Conservation (phyloP, 2,329 filamentous ascomycete species). For the Fusarium graminum region DNA sequence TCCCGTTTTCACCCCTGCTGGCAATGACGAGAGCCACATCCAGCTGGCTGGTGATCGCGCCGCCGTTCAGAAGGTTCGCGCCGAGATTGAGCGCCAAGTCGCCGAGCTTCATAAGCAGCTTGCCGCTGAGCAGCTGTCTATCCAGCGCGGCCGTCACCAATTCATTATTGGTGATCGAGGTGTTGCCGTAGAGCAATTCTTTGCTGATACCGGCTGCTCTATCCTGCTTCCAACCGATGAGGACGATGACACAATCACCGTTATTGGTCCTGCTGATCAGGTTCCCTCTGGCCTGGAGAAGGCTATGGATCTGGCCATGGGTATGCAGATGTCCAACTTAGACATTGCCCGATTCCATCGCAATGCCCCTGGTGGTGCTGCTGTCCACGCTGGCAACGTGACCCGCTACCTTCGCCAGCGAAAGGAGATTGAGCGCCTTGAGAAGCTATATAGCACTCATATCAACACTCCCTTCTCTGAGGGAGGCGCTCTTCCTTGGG, state of each 20-base stretch:
- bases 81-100: slow-evolving; percentile 83
- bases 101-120: slow-evolving; percentile 82
- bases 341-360: slow-evolving; percentile 86
- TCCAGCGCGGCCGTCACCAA: slow-evolving; percentile 89
- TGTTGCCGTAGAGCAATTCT: slow-evolving; percentile 85
- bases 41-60: slow-evolving; percentile 86
- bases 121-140: slow-evolving; percentile 80
- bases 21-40: slow-evolving; percentile 79
- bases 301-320: slow-evolving; percentile 88
- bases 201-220: slow-evolving; percentile 89
- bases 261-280: slow-evolving; percentile 82
- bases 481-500: slow-evolving; percentile 82
- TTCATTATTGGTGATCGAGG: slow-evolving; percentile 93
- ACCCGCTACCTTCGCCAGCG: slow-evolving; percentile 89
- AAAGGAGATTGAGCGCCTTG: slow-evolving; percentile 83
- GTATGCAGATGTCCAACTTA: slow-evolving; percentile 86
- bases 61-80: slow-evolving; percentile 82
- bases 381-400: slow-evolving; percentile 84
- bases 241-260: slow-evolving; percentile 85
- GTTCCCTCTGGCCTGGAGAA: slow-evolving; percentile 82
- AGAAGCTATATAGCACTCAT: slow-evolving; percentile 83
- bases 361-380: slow-evolving; percentile 77
- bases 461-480: slow-evolving; percentile 82
- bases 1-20: slow-evolving; percentile 77
- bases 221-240: slow-evolving; percentile 83